A percentile compares a stretch with the other conserved stretches of the same genome.
Conservation (phyloP, 2,329 filamentous ascomycete genomes). For the Simplicillium sp. region DNA sequence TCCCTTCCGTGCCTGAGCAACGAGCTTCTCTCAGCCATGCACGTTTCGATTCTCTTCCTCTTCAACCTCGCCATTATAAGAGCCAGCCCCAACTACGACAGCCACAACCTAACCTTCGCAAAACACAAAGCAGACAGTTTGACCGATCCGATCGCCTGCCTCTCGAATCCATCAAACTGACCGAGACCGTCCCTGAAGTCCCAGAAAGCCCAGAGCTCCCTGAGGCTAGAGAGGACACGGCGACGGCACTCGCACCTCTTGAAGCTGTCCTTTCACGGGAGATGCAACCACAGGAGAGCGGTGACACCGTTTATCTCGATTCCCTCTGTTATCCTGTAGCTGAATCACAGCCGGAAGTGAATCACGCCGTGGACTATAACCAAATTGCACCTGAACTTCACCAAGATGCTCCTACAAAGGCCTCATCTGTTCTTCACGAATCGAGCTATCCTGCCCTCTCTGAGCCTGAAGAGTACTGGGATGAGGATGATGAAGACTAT, state of each 20-base stretch:
- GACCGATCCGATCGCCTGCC: conserved; percentile 12
- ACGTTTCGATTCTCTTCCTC: conserved; percentile 7
- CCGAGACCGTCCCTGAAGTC: conserved; percentile 8
- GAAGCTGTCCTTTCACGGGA: conserved; percentile 7
- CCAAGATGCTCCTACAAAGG: conserved; percentile 1
- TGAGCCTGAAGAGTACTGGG: conserved; percentile 62
- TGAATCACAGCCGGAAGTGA: conserved; percentile 10
- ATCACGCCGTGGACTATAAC: conserved; percentile 1
- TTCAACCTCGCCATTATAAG: conserved; percentile 38
- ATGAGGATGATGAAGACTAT: conserved; percentile 64
- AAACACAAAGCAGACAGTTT: conserved; percentile 34
- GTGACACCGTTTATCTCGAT: conserved; percentile 17
- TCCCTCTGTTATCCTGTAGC: conserved; percentile 13
- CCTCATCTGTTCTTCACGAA: conserved; percentile 2
- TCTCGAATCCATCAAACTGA: conserved; percentile 6
- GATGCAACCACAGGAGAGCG: conserved; percentile 1
- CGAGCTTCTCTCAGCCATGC: conserved; percentile 1
- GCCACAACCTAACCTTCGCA: conserved; percentile 28
- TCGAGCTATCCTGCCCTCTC: conserved; percentile 17
- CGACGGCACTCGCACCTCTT: conserved; percentile 8
- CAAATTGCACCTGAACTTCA: neutral
- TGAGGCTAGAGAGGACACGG: neutral
- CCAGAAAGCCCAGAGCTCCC: conserved; percentile 3
- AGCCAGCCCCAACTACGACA: conserved; percentile 43
- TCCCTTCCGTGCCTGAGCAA: neutral